These are phyloP conservation scores for Amanita thiersii DNA, from an alignment of 768 basidiomycete genomes.

Conservation along the genomic window DNA sequence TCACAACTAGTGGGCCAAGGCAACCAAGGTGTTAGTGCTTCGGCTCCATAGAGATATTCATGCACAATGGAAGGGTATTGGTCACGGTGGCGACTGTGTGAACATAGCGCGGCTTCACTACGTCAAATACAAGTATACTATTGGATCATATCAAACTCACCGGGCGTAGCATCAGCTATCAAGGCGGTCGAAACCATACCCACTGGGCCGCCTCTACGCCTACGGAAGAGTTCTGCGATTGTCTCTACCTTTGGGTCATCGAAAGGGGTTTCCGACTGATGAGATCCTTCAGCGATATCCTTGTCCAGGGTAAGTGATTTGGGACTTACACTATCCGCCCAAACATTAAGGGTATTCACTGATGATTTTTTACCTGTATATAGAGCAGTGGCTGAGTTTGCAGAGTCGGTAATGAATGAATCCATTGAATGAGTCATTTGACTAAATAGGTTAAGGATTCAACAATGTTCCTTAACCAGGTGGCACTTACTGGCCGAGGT, in stretches of 20 bases:
- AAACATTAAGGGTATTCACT: slow-evolving; percentile 33
- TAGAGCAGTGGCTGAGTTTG: slow-evolving; percentile 37
- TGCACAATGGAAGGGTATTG: slow-evolving; percentile 25
- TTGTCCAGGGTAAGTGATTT: background rate
- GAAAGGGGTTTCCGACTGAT: slow-evolving; percentile 29
- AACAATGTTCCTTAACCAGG: background rate
- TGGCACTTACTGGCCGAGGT: slow-evolving; percentile 29
- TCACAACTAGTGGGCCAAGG: slow-evolving; percentile 34
- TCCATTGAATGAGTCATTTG: slow-evolving; percentile 44
- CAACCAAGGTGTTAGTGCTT: slow-evolving; percentile 22
- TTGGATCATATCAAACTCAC: slow-evolving; percentile 13
- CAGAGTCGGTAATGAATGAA: slow-evolving; percentile 40
- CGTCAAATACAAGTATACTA: background rate
- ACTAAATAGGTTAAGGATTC: slow-evolving; percentile 12
- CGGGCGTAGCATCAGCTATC: slow-evolving; percentile 37
- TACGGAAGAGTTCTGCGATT: slow-evolving; percentile 35
- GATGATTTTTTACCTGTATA: slow-evolving; percentile 37
- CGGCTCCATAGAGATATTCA: slow-evolving; percentile 27
- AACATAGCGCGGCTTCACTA: slow-evolving; percentile 27
- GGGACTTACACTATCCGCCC: slow-evolving; percentile 30
- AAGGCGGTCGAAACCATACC: slow-evolving; percentile 37
- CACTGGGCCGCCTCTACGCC: slow-evolving; percentile 28
- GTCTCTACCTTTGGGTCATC: slow-evolving; percentile 39
- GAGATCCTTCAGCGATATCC: background rate
- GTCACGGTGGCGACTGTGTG: slow-evolving; percentile 31